These are phyloP conservation scores for Rhipidocladum racemiflorum DNA, from an alignment of 176 grass and related monocot genomes.

Conservation along the genomic window DNA sequence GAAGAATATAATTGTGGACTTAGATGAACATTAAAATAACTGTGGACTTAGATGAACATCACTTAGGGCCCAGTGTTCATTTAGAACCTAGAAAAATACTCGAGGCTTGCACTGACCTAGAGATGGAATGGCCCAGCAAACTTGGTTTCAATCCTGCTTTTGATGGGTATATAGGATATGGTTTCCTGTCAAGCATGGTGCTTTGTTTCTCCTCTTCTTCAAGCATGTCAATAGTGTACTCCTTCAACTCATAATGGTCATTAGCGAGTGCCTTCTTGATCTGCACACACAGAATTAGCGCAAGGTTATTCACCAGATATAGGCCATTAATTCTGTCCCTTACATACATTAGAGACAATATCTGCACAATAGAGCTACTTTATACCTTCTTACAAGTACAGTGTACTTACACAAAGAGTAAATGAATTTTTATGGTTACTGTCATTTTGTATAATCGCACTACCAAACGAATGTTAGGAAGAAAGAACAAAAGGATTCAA, in stretches of 20 bases:
- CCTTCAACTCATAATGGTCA: constrained; percentile 74
- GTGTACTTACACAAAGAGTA: not conserved
- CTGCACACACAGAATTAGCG: constrained; percentile 37
- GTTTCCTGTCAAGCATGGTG: constrained; percentile 62
- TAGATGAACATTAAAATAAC: not conserved
- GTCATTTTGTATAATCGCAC: not conserved
- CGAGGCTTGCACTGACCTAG: constrained; percentile 48
- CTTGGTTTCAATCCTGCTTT: constrained; percentile 70
- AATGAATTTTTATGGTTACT: not conserved
- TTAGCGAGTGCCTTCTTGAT: constrained; percentile 53
- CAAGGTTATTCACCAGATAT: constrained; percentile 23
- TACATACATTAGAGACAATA: constrained; percentile 8
- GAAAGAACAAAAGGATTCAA: constrained; percentile 7
- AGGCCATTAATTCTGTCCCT: not conserved
- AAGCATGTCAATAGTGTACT: constrained; percentile 67
- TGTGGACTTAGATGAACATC: not conserved
- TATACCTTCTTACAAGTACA: not conserved
- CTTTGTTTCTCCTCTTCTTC: constrained; percentile 53
- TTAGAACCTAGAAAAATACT: constrained; percentile 14
- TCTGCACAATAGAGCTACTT: not conserved
- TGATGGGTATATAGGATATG: constrained; percentile 86
- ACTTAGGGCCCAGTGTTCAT: not conserved
- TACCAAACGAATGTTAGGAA: constrained; percentile 23
- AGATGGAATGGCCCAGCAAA: constrained; percentile 58
- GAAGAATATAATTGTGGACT: not conserved